Conservation (phyloP, 2,329 filamentous ascomycete genomes). For the Fusarium sp. region DNA sequence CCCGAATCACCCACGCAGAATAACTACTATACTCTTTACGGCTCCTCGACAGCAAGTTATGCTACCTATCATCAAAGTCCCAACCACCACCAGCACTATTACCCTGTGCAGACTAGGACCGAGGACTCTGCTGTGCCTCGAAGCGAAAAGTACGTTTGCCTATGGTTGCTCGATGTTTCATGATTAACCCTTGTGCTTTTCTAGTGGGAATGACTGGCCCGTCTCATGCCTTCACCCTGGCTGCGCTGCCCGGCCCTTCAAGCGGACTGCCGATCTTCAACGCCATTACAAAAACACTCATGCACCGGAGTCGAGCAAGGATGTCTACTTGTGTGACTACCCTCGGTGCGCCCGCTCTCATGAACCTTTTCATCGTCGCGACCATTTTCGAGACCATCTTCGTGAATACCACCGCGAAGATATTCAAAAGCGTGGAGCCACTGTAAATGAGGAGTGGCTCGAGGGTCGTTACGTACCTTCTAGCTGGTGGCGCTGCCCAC, state of each 20-base stretch:
- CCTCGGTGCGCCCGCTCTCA: constrained; percentile 57
- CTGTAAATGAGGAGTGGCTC: constrained; percentile 53
- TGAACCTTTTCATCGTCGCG: constrained; percentile 63
- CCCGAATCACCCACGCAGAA: constrained; percentile 45
- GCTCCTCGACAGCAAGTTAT: constrained; percentile 21
- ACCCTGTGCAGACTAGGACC: constrained; percentile 1
- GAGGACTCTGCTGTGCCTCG: constrained; percentile 17
- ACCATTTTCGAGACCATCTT: constrained; percentile 68
- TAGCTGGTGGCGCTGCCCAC: constrained; percentile 66
- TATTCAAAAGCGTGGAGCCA: constrained; percentile 58
- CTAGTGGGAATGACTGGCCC: constrained; percentile 48
- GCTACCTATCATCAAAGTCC: constrained; percentile 21
- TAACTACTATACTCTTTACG: constrained; percentile 34
- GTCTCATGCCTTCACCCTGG: constrained; percentile 54
- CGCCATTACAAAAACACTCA: constrained; percentile 65
- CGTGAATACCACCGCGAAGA: constrained; percentile 67
- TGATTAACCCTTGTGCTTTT: constrained; percentile 16
- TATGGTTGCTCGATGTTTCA: neutral
- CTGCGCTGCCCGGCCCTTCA: constrained; percentile 60
- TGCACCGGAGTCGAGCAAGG: constrained; percentile 54
- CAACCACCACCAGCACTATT: constrained; percentile 25
- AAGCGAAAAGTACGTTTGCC: constrained; percentile 30
- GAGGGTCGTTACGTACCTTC: constrained; percentile 52
- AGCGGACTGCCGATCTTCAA: constrained; percentile 64
- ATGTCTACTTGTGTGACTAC: constrained; percentile 64